Base-by-base conservation (phyloP, 2,329 filamentous ascomycete species). In the Rachicladosporium sp. region DNA sequence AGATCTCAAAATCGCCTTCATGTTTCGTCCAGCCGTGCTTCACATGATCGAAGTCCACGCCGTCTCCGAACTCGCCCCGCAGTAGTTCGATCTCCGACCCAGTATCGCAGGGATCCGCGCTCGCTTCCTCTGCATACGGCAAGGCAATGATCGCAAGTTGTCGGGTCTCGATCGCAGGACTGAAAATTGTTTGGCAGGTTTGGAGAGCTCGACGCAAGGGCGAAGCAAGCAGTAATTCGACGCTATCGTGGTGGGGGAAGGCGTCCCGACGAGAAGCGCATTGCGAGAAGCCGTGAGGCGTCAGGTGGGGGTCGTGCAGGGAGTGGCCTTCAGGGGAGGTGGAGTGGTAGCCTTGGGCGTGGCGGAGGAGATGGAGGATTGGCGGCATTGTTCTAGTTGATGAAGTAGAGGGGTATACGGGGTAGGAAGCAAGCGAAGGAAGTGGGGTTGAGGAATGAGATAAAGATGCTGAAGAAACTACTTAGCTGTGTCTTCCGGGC, bases 321-420 rank as follows among this genome's bases (percentile, higher is more conserved):
- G 46, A 34, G 33, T 51, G 45, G 10, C 54, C 53, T 10, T 57
- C 43, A 15, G 47, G 44, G 1, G 44, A 41, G 35, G 55, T 35
- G 9, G 45, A 48, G 40, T 57, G 54, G 32, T 45, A 55, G 29
- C 54, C 54, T 47, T 56, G 51, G 1, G 50, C 54, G 43, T 57
- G 54, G 23, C 23, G 23, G 23, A 27, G 23, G 6, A 27, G 23
- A 7, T 27, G 23, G 23, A 27, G 23, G 23, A 7, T 27, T 27
- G 23, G 23, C 4, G 23, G 23, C 23, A 27, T 27, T 27, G 23
- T 19, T 19, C 15, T 19, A 19, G 15, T 19, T 19, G 15, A 19
- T 19, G 15, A 19, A 19, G 15, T 19, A 19, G 15, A 19, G 15
- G 15, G 15, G 5, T 19, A 19, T 19, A 19, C 15, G 15, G 15